Conservation (phyloP, 139 green algal species). For the Tetradesmus obliquus region DNA sequence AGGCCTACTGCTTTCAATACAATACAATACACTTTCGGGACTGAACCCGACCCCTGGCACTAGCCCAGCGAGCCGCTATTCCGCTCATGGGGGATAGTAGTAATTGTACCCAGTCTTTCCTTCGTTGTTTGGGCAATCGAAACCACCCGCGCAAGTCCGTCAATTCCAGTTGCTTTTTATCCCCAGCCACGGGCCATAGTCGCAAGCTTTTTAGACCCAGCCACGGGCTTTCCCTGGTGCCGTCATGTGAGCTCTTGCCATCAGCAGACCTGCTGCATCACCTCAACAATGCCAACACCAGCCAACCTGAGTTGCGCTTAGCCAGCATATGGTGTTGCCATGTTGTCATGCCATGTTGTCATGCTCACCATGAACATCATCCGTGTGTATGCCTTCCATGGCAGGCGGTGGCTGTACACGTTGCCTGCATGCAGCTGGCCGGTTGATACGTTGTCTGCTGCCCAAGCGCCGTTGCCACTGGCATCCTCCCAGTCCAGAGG, state of each 20-base stretch:
- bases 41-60: no score
- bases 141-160: no score
- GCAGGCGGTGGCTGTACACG: background rate
- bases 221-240: background rate
- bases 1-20: background rate
- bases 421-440: background rate
- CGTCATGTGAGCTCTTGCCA: background rate
- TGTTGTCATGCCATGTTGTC: no score
- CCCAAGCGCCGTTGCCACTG: background rate
- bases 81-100: no score
- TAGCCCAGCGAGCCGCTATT: no score
- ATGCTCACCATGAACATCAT: background rate
- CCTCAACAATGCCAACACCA: background rate
- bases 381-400: background rate
- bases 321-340: background rate
- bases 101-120: no score
- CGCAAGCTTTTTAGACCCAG: no score
- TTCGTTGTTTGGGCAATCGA: no score
- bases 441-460: background rate
- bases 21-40: no score
- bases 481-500: background rate
- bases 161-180: no score
- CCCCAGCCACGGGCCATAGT: no score
- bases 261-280: background rate
- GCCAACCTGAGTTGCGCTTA: background rate